phyloP scores from a whole-genome alignment of 805 yeast genomes.

The Peterozyma toletana region DNA sequence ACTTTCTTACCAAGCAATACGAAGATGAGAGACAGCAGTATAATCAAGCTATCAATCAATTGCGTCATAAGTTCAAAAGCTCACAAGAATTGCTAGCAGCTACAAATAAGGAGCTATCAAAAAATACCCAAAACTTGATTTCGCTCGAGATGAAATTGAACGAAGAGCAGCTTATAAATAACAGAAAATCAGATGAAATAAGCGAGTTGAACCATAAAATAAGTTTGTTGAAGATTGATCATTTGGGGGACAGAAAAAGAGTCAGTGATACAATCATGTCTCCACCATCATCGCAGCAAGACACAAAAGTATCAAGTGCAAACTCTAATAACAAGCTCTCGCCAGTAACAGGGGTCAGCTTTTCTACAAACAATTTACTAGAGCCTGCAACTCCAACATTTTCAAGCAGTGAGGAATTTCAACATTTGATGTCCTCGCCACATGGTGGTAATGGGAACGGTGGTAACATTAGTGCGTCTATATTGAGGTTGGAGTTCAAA shows the following conservation, averaged over 20 bases:
- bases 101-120: slow-evolving; percentile 27
- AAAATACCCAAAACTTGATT: slow-evolving; percentile 26
- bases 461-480: slow-evolving; percentile 32
- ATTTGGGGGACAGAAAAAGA: slow-evolving; percentile 24
- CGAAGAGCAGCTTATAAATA: slow-evolving; percentile 20
- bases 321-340: background rate
- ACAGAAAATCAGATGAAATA: slow-evolving; percentile 31
- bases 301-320: background rate
- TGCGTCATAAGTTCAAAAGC: slow-evolving; percentile 40
- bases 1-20: slow-evolving; percentile 58
- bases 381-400: slow-evolving; percentile 23
- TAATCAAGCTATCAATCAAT: slow-evolving; percentile 41
- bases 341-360: slow-evolving; percentile 16
- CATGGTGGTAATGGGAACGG: background rate
- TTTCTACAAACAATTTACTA: slow-evolving; percentile 10
- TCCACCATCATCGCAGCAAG: slow-evolving; percentile 11
- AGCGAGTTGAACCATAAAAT: slow-evolving; percentile 36
- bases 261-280: slow-evolving; percentile 7
- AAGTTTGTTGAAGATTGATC: slow-evolving; percentile 35
- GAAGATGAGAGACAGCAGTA: slow-evolving; percentile 58
- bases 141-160: slow-evolving; percentile 28
- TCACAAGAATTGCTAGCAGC: slow-evolving; percentile 46
- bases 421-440: background rate
- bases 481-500: slow-evolving; percentile 62
- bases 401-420: background rate